Conservation (phyloP, 352 stramenopile genomes). For the Thalassiosira mediterranea region DNA sequence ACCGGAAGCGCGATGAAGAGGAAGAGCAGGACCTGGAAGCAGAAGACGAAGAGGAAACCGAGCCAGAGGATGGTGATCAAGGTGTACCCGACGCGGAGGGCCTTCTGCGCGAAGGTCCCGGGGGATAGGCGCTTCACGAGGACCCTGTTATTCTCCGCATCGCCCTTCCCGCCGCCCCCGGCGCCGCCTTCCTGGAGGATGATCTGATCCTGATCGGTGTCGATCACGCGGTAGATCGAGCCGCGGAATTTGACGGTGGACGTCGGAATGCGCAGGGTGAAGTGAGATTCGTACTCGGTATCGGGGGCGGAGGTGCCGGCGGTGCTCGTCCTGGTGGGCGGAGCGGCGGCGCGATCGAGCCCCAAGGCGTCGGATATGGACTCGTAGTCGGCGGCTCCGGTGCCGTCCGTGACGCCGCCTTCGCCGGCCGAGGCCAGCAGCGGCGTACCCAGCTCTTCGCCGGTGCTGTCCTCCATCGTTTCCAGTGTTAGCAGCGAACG, state of each 20-base stretch:
- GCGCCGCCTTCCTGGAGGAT: slow-evolving; percentile 55
- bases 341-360: too few relatives aligned
- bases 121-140: slow-evolving; percentile 28
- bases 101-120: slow-evolving; percentile 8
- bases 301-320: too few relatives aligned
- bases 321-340: background rate
- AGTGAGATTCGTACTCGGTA: slow-evolving; percentile 52
- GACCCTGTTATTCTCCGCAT: slow-evolving; percentile 19
- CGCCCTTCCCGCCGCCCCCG: slow-evolving; percentile 11
- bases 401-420: too few relatives aligned
- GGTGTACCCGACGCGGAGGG: slow-evolving; percentile 42
- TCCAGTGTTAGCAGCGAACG: background rate
- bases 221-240: slow-evolving; percentile 48
- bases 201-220: slow-evolving; percentile 54
- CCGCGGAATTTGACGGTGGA: slow-evolving; percentile 55
- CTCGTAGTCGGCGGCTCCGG: too few relatives aligned
- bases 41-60: slow-evolving; percentile 73
- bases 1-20: slow-evolving; percentile 62
- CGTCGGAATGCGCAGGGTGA: slow-evolving; percentile 56
- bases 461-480: background rate
- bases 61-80: slow-evolving; percentile 54
- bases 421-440: background rate
- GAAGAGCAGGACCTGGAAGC: slow-evolving; percentile 70
- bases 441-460: slow-evolving; percentile 9
- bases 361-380: too few relatives aligned